Conservation (phyloP, 306 rosid genomes). For the Cucurbita maxima region DNA sequence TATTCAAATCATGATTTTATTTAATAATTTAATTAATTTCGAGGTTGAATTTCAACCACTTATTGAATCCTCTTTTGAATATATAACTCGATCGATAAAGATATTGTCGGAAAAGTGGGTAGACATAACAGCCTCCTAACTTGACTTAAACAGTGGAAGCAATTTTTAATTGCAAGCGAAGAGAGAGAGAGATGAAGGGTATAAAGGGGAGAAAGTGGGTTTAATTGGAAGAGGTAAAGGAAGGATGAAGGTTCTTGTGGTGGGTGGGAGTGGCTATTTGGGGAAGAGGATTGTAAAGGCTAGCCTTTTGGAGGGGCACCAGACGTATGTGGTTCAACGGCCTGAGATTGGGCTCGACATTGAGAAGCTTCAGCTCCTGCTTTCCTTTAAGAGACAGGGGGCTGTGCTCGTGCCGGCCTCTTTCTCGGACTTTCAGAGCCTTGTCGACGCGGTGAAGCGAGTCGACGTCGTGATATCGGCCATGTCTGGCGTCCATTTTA, state of each 20-base stretch:
- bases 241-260: conserved; percentile 52
- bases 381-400: conserved; percentile 57
- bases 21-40: too few relatives aligned
- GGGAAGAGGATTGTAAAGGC: conserved; percentile 67
- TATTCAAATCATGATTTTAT: too few relatives aligned
- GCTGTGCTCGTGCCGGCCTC: conserved; percentile 56
- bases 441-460: conserved; percentile 48
- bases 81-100: too few relatives aligned
- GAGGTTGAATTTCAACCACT: too few relatives aligned
- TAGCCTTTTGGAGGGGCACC: conserved; percentile 51
- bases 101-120: too few relatives aligned
- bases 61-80: too few relatives aligned
- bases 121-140: too few relatives aligned
- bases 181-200: background rate
- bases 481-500: conserved; percentile 67
- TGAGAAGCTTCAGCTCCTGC: conserved; percentile 48
- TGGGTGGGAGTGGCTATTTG: conserved; percentile 70
- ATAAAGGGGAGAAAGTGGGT: background rate
- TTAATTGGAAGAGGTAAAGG: background rate
- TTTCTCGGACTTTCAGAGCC: conserved; percentile 45
- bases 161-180: background rate
- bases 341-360: conserved; percentile 55
- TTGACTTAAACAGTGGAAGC: background rate
- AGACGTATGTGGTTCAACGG: conserved; percentile 49
- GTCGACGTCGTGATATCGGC: conserved; percentile 68